These are phyloP conservation scores for Oidiodendron maius DNA, from an alignment of 495 filamentous ascomycete species.

Conservation along the genomic window DNA sequence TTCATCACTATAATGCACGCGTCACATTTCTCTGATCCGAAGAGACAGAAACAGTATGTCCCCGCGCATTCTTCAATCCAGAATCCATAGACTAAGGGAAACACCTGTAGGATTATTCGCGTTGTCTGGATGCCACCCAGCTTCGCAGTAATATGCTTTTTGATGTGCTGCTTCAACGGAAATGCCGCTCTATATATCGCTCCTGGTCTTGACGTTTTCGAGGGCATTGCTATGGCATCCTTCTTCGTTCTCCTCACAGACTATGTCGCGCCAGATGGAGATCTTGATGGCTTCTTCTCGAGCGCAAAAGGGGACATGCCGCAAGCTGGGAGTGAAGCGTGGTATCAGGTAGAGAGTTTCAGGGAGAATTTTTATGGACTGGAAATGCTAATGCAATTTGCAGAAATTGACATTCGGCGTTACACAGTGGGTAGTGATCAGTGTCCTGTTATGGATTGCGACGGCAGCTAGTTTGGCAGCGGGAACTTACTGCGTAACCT, in stretches of 20 bases:
- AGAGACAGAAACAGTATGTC: slow-evolving; percentile 4
- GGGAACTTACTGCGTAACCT: slow-evolving; percentile 69
- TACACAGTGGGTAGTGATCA: not conserved
- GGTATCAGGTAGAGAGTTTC: not conserved
- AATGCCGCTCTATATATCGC: slow-evolving; percentile 70
- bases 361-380: not conserved
- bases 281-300: slow-evolving; percentile 78
- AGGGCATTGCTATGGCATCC: slow-evolving; percentile 80
- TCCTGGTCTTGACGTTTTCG: slow-evolving; percentile 75
- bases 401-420: not conserved
- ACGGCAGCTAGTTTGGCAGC: slow-evolving; percentile 63
- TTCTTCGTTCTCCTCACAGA: slow-evolving; percentile 84
- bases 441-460: slow-evolving; percentile 33
- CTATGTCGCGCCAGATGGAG: slow-evolving; percentile 69
- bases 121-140: slow-evolving; percentile 85
- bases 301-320: not conserved
- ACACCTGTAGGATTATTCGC: slow-evolving; percentile 58
- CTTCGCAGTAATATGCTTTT: slow-evolving; percentile 71
- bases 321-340: not conserved
- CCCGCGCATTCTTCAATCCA: not conserved
- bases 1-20: not conserved
- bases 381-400: not conserved
- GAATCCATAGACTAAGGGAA: not conserved
- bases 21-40: not conserved
- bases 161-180: slow-evolving; percentile 67